Percentiles rank a stretch among this genome's conserved stretches.
These are phyloP conservation scores for Brassica nigra DNA, from an alignment of 345 rosid genomes.

Conservation along the genomic window DNA sequence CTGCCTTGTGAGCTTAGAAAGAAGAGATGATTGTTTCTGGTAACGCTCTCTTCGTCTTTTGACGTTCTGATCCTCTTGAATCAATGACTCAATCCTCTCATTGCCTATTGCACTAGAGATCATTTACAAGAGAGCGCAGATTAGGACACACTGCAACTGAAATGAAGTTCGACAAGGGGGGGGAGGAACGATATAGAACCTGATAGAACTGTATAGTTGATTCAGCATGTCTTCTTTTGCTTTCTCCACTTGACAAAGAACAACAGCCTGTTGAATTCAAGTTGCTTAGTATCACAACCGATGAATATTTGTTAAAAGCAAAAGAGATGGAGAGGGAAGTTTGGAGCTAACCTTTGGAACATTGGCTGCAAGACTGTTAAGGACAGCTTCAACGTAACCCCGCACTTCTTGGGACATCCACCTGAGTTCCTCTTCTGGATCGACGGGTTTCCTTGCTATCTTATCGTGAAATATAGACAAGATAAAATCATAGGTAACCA, in stretches of 20 bases:
- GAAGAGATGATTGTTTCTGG: constrained; percentile 84
- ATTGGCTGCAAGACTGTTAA: constrained; percentile 97
- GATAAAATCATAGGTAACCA: not conserved
- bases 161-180: not conserved
- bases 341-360: constrained; percentile 72
- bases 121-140: constrained; percentile 6
- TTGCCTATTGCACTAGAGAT: constrained; percentile 69
- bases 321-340: not conserved
- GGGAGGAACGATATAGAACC: constrained; percentile 46
- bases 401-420: constrained; percentile 99
- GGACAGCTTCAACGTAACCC: constrained; percentile 99
- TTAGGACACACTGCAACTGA: constrained; percentile 21
- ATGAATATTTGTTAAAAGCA: not conserved
- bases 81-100: constrained; percentile 76
- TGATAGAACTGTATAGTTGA: constrained; percentile 83
- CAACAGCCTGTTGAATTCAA: constrained; percentile 73
- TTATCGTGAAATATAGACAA: constrained; percentile 60
- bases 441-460: constrained; percentile 87
- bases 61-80: constrained; percentile 87
- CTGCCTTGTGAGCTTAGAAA: constrained; percentile 78
- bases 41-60: constrained; percentile 72
- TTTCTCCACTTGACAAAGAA: constrained; percentile 99
- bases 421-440: constrained; percentile 97
- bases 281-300: constrained; percentile 17
- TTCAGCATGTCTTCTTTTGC: constrained; percentile 98